Evolutionary conservation across 768 basidiomycete species (phyloP), one percentile per base, ranked within the genome.

Genomic region (Rhodotorula sphaerocarpa): DNA sequence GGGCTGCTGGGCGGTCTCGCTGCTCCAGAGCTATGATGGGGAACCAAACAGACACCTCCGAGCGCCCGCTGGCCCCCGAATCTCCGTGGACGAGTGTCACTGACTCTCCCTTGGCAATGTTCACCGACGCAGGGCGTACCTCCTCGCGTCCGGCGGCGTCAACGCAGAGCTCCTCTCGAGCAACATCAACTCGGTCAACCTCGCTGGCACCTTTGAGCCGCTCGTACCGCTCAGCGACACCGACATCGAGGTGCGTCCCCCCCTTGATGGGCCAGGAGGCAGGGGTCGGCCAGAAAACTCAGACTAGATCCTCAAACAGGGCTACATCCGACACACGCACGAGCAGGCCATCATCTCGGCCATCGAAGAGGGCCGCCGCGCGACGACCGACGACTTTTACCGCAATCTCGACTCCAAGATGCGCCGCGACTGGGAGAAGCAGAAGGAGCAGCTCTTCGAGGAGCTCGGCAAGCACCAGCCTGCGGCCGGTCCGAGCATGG

Each of bases 291-390:
- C 31, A 2, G 21, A 45, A 9, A 2, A 27, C 14, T 15, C n/a
- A 27, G 28, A 14, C 9, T 12, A n/a, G 7, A n/a, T n/a, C 23
- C 23, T 9, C 5, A 18, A 16, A 21, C 57, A 71, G 69, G 89
- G 89, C n/a, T 92, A 88, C 73, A 83, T 93, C 28, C 86, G 88
- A n/a, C 87, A 90, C 75, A 87, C 88, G 1, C 89, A 93, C 71
- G 91, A 96, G 73, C 90, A 92, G 74, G 89, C 88, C 66, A 83
- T 96, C 58, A 90, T 93, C 61, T 88, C 88, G 3, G 89, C 91
- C 2, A 91, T 96, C 58, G 90, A 93, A 72, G 88, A 93, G 73
- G 86, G 86, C 3, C 78, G 90, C 45, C 83, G 84, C 66, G 84
- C 88, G 70, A 92, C 90, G 0, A 86, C 90, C 71, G 81, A 85